These are phyloP conservation scores for Pinguiococcus pyrenoidosus DNA, from an alignment of 108 stramenopile species.

Conservation along the genomic window DNA sequence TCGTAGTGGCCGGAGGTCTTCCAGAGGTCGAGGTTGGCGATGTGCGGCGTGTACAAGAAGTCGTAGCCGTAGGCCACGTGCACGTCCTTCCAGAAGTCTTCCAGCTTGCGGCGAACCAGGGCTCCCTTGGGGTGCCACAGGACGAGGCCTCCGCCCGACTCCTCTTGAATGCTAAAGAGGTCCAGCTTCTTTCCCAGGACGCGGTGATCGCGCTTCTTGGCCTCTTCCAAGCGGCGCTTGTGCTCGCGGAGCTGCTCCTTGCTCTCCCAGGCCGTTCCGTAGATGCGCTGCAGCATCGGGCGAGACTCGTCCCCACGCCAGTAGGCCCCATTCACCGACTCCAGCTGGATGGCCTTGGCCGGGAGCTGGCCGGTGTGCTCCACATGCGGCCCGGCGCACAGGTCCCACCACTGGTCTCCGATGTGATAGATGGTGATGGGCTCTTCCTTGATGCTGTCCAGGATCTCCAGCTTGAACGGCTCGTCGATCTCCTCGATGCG, in stretches of 20 bases:
- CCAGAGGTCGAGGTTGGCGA: constrained; percentile 91
- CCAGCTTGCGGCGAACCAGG: constrained; percentile 65
- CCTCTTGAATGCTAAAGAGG: constrained; percentile 77
- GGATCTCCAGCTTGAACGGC: constrained; percentile 86
- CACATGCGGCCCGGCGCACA: constrained; percentile 93
- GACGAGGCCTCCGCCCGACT: constrained; percentile 58
- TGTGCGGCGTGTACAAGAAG: constrained; percentile 90
- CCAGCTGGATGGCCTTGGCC: constrained; percentile 44
- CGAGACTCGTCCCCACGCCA: constrained; percentile 89
- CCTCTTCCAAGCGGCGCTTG: constrained; percentile 75
- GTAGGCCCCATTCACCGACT: constrained; percentile 89
- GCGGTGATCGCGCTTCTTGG: constrained; percentile 92
- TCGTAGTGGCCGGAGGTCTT: constrained; percentile 95
- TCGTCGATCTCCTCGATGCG: constrained; percentile 67
- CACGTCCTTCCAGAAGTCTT: constrained; percentile 84
- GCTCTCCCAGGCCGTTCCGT: constrained; percentile 87
- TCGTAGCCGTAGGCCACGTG: constrained; percentile 71
- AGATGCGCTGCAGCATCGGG: constrained; percentile 80
- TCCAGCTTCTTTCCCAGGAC: constrained; percentile 82
- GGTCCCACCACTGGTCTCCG: constrained; percentile 90
- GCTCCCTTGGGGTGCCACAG: constrained; percentile 91
- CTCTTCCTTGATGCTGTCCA: constrained; percentile 66
- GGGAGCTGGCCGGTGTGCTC: constrained; percentile 55
- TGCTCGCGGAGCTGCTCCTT: constrained; percentile 43
- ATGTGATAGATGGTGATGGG: constrained; percentile 91